Evolutionary conservation across 2,329 filamentous ascomycete genomes (phyloP).

Genomic region (Clarireedia paspali): DNA sequence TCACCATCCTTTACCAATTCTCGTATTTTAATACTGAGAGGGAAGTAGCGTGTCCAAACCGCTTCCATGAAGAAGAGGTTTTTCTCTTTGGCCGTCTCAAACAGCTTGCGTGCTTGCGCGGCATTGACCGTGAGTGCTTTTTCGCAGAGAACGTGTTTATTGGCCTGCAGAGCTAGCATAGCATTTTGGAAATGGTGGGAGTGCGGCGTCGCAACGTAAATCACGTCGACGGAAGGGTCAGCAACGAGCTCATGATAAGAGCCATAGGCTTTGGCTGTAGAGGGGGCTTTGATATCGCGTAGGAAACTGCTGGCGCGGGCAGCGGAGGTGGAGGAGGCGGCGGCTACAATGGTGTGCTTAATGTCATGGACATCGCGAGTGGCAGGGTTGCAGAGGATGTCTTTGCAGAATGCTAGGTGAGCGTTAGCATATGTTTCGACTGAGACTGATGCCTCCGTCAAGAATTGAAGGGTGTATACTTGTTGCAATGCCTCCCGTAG

Average conservation of each 20-base stretch:
- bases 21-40: slow-evolving; percentile 51
- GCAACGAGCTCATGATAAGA: slow-evolving; percentile 58
- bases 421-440: slow-evolving; percentile 6
- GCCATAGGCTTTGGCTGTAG: slow-evolving; percentile 54
- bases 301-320: slow-evolving; percentile 56
- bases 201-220: slow-evolving; percentile 66
- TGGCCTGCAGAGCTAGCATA: slow-evolving; percentile 55
- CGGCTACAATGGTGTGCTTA: slow-evolving; percentile 54
- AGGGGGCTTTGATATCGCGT: slow-evolving; percentile 44
- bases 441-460: not conserved
- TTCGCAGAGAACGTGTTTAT: slow-evolving; percentile 64
- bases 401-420: slow-evolving; percentile 46
- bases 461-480: slow-evolving; percentile 15
- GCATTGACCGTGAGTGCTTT: slow-evolving; percentile 67
- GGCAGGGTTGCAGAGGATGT: slow-evolving; percentile 54
- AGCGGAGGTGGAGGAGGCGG: slow-evolving; percentile 55
- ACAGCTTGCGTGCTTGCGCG: slow-evolving; percentile 50
- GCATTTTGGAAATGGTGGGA: slow-evolving; percentile 67
- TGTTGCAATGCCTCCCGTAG: slow-evolving; percentile 32
- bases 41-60: slow-evolving; percentile 66
- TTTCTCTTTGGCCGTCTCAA: slow-evolving; percentile 53
- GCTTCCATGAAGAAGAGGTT: slow-evolving; percentile 56
- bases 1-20: slow-evolving; percentile 36
- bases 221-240: slow-evolving; percentile 57
- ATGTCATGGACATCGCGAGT: slow-evolving; percentile 53